Conservation (phyloP, 1,284 basidiomycete genomes). For the Cutaneotrichosporon sp. region DNA sequence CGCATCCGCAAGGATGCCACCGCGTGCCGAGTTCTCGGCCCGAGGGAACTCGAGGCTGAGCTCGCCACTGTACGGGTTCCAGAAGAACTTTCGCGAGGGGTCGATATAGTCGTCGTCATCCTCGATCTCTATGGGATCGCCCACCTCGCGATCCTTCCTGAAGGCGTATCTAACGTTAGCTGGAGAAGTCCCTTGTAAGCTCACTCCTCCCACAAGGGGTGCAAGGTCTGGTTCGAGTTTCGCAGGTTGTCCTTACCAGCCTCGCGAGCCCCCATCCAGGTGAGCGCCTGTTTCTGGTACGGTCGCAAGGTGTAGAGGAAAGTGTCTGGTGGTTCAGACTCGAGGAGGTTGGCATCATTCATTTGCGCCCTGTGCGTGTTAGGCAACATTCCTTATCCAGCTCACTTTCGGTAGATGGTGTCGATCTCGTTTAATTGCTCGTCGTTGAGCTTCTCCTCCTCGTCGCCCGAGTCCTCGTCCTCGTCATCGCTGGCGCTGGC, state of each 20-base stretch:
- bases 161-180: constrained; percentile 46
- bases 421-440: constrained; percentile 64
- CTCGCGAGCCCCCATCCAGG: constrained; percentile 92
- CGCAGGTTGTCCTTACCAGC: constrained; percentile 67
- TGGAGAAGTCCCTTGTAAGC: constrained; percentile 39
- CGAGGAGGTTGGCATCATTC: constrained; percentile 71
- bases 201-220: constrained; percentile 93
- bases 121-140: constrained; percentile 50
- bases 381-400: constrained; percentile 19
- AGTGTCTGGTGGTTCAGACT: constrained; percentile 76
- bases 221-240: constrained; percentile 66
- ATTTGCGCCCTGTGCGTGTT: constrained; percentile 68
- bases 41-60: constrained; percentile 82
- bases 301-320: constrained; percentile 77
- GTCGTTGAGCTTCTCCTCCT: constrained; percentile 69
- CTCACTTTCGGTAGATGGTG: constrained; percentile 74
- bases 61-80: constrained; percentile 91
- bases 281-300: constrained; percentile 92
- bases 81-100: constrained; percentile 64
- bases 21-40: constrained; percentile 73
- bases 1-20: constrained; percentile 56
- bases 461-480: constrained; percentile 58
- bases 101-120: constrained; percentile 48
- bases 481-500: constrained; percentile 50
- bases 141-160: constrained; percentile 39